Evolutionary conservation across 2,329 filamentous ascomycete species (phyloP).

Genomic region (Lachnellula hyalina): DNA sequence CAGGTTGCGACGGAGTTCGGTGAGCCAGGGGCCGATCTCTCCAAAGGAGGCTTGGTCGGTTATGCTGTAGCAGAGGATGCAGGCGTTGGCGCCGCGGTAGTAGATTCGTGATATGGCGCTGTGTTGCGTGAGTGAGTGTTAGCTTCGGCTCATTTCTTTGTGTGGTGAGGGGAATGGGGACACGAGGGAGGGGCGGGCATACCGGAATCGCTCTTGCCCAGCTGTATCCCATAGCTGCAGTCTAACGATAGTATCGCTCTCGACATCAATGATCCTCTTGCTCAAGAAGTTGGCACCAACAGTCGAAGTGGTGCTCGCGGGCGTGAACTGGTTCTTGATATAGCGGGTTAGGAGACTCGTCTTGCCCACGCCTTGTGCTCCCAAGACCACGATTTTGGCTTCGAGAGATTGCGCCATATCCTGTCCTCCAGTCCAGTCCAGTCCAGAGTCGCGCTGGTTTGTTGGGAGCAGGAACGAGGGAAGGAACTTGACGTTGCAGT

Average conservation of each 20-base stretch:
- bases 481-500: background rate
- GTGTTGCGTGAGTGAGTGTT: background rate
- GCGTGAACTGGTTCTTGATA: slow-evolving; percentile 30
- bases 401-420: slow-evolving; percentile 54
- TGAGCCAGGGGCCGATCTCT: slow-evolving; percentile 90
- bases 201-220: slow-evolving; percentile 87
- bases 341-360: slow-evolving; percentile 73
- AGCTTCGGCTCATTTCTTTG: background rate
- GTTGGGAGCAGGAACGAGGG: background rate
- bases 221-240: slow-evolving; percentile 96
- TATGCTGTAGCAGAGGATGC: slow-evolving; percentile 91
- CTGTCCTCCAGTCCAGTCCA: background rate
- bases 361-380: slow-evolving; percentile 74
- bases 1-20: slow-evolving; percentile 75
- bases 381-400: slow-evolving; percentile 79
- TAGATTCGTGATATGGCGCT: slow-evolving; percentile 85
- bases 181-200: slow-evolving; percentile 6
- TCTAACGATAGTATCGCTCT: slow-evolving; percentile 81
- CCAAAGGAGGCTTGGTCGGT: slow-evolving; percentile 79
- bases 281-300: slow-evolving; percentile 76
- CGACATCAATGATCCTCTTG: slow-evolving; percentile 74
- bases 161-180: background rate
- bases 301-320: slow-evolving; percentile 47
- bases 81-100: slow-evolving; percentile 92
- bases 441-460: background rate